Percentiles rank a stretch among this genome's conserved stretches.
Conservation (phyloP, 2,329 filamentous ascomycete species). For the Dryadomyces quercivorus region DNA sequence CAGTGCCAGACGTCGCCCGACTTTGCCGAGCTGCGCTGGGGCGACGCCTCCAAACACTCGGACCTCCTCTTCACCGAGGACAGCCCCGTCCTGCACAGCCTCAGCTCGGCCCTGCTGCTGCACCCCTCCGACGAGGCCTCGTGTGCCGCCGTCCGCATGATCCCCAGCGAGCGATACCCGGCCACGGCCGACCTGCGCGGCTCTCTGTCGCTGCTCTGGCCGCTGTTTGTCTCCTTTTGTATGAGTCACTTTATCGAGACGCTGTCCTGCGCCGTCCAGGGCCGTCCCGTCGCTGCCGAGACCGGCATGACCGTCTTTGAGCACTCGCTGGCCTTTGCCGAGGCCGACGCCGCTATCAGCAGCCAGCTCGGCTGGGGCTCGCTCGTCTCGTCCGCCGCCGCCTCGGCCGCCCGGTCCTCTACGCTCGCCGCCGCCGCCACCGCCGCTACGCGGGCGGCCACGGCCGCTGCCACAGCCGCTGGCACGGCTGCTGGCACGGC, state of each 20-base stretch:
- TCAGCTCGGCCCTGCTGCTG: slow-evolving; percentile 61
- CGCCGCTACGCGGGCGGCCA: slow-evolving; percentile 5
- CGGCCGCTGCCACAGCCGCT: slow-evolving; percentile 3
- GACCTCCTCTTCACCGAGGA: slow-evolving; percentile 59
- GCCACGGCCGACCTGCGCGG: slow-evolving; percentile 48
- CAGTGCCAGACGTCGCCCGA: slow-evolving; percentile 80
- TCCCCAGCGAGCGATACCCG: slow-evolving; percentile 38
- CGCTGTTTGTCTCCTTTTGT: slow-evolving; percentile 57
- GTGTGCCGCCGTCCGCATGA: slow-evolving; percentile 66
- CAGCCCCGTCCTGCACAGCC: slow-evolving; percentile 56
- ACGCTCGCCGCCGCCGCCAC: slow-evolving; percentile 15
- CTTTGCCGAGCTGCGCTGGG: slow-evolving; percentile 59
- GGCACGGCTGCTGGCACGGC: slow-evolving; percentile 5
- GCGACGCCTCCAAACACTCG: slow-evolving; percentile 49
- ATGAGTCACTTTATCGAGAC: slow-evolving; percentile 83
- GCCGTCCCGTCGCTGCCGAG: slow-evolving; percentile 66
- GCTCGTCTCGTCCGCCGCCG: slow-evolving; percentile 30
- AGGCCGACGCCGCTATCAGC: slow-evolving; percentile 80
- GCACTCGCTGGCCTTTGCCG: slow-evolving; percentile 88
- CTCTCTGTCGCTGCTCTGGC: slow-evolving; percentile 67
- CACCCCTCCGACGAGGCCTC: slow-evolving; percentile 64
- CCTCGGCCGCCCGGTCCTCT: slow-evolving; percentile 29
- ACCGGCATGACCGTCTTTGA: slow-evolving; percentile 96
- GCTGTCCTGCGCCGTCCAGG: slow-evolving; percentile 76
- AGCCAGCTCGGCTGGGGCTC: slow-evolving; percentile 64